phyloP scores from a whole-genome alignment of 2,329 filamentous ascomycete genomes.

The Chrysoporthe cubensis region DNA sequence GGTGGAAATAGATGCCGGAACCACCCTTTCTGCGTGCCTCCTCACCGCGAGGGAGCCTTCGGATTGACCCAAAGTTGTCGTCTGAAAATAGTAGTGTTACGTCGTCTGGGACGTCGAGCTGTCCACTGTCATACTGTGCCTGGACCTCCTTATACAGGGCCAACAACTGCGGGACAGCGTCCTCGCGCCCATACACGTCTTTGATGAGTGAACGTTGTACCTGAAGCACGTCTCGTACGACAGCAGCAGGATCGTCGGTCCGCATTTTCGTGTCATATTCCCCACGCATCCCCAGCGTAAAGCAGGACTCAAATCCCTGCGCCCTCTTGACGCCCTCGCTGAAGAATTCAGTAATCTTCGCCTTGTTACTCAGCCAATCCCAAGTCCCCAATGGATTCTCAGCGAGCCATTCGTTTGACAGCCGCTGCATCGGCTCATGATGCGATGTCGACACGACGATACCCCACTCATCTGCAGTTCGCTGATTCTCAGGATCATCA shows the following conservation, averaged over 20 bases:
- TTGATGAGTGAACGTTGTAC: constrained; percentile 59
- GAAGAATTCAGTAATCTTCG: constrained; percentile 61
- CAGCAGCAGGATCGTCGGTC: constrained; percentile 52
- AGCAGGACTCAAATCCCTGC: constrained; percentile 59
- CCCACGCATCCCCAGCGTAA: constrained; percentile 64
- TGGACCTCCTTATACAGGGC: constrained; percentile 70
- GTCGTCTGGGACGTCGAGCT: constrained; percentile 60
- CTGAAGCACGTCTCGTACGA: constrained; percentile 57
- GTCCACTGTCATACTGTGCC: constrained; percentile 62
- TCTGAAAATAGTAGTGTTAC: constrained; percentile 66
- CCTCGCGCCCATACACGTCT: constrained; percentile 51
- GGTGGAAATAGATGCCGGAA: constrained; percentile 62
- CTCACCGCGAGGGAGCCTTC: constrained; percentile 57
- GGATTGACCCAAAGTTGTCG: constrained; percentile 65
- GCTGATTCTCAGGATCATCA: constrained; percentile 62
- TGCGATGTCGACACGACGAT: constrained; percentile 68
- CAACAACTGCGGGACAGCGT: constrained; percentile 56
- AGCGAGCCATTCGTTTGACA: constrained; percentile 53
- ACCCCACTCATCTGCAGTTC: constrained; percentile 64
- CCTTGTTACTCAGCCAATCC: constrained; percentile 62
- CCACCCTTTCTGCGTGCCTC: constrained; percentile 59
- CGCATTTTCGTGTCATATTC: constrained; percentile 59
- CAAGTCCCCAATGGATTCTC: constrained; percentile 53
- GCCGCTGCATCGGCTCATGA: constrained; percentile 67
- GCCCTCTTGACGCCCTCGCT: constrained; percentile 58